A percentile compares a stretch with the other conserved stretches of the same genome.
These are phyloP conservation scores for Cryptococcus neoformans DNA, from an alignment of 1,284 basidiomycete genomes.

Conservation along the genomic window DNA sequence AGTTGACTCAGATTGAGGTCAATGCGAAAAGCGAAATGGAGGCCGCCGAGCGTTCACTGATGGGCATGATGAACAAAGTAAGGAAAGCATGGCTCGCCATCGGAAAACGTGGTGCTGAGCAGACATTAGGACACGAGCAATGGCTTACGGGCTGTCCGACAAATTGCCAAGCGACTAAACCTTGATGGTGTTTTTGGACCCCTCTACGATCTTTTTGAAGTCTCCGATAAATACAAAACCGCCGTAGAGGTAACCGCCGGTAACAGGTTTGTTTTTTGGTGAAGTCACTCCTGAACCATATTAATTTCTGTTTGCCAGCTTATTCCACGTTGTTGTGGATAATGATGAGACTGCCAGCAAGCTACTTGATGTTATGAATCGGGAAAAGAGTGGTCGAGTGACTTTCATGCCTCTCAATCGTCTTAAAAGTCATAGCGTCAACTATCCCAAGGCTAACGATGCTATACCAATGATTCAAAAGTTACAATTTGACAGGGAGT, in stretches of 20 bases:
- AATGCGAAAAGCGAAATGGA: slow-evolving; percentile 77
- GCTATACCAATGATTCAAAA: slow-evolving; percentile 85
- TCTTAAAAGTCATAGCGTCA: slow-evolving; percentile 68
- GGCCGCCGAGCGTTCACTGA: slow-evolving; percentile 71
- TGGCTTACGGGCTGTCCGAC: slow-evolving; percentile 79
- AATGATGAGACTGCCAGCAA: slow-evolving; percentile 85
- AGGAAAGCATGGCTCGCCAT: neutral
- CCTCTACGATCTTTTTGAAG: slow-evolving; percentile 88
- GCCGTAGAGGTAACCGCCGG: slow-evolving; percentile 94
- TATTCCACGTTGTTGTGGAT: slow-evolving; percentile 98
- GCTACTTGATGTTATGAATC: slow-evolving; percentile 87
- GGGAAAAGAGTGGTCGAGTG: slow-evolving; percentile 87
- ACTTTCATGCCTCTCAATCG: slow-evolving; percentile 99
- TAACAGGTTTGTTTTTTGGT: slow-evolving; percentile 61
- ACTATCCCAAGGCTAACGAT: slow-evolving; percentile 74
- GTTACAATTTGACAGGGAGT: slow-evolving; percentile 69
- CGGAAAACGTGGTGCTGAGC: too few relatives aligned
- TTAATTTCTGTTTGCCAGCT: slow-evolving; percentile 51
- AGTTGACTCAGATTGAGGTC: slow-evolving; percentile 70
- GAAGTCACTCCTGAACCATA: neutral
- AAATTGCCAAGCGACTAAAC: slow-evolving; percentile 69
- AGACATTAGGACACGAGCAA: slow-evolving; percentile 74
- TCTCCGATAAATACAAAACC: slow-evolving; percentile 88
- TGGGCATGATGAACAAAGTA: slow-evolving; percentile 94
- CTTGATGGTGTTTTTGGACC: slow-evolving; percentile 84